Conservation (phyloP, 257 asterid species). For the Solanum sejunctum region DNA sequence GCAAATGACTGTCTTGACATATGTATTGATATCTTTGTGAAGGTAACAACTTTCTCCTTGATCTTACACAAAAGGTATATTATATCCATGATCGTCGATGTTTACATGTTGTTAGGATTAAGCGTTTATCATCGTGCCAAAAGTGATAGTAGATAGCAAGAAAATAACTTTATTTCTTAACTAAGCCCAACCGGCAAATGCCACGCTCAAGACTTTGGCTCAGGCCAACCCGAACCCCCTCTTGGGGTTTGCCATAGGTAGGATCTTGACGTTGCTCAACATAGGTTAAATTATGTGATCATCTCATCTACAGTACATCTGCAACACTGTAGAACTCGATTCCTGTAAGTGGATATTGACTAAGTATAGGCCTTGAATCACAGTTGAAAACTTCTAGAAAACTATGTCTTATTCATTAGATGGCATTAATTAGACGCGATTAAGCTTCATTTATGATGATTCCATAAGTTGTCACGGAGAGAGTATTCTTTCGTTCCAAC, state of each 20-base stretch:
- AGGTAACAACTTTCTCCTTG: conserved; percentile 19
- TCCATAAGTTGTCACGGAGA: neutral
- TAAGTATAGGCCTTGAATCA: neutral
- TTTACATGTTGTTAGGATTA: neutral
- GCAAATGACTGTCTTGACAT: conserved; percentile 70
- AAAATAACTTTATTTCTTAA: neutral
- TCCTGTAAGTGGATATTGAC: neutral
- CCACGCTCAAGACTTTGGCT: neutral
- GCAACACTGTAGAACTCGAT: neutral
- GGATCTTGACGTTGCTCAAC: neutral
- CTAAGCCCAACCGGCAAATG: neutral
- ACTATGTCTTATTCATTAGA: neutral
- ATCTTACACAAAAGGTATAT: neutral
- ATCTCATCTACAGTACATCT: neutral
- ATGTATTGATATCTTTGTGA: conserved; percentile 66
- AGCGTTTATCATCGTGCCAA: neutral
- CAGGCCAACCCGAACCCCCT: neutral
- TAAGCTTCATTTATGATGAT: neutral
- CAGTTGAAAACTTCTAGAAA: neutral
- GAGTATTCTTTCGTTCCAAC: neutral
- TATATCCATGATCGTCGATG: neutral
- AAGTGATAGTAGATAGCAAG: neutral
- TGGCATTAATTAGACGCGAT: neutral
- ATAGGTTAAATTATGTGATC: neutral
- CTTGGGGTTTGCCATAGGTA: neutral